Conservation (phyloP, 371 early-diverging fungal species). For the Chytridium lagenaria region DNA sequence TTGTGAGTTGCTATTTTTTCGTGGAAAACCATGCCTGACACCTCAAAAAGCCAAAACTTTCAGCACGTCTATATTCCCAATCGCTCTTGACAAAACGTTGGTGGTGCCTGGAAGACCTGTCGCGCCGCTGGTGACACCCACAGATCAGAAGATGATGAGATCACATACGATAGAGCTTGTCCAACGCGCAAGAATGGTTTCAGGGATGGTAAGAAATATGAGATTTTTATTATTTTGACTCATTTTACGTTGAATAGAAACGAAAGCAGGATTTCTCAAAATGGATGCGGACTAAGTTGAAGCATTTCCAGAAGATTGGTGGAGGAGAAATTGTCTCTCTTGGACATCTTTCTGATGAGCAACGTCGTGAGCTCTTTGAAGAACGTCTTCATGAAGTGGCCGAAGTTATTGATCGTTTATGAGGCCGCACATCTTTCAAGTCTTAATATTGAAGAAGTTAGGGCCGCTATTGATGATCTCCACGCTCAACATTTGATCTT, state of each 20-base stretch:
- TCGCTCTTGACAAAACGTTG: constrained; percentile 32
- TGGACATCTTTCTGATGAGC: constrained; percentile 53
- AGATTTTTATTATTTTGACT: not conserved
- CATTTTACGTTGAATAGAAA: constrained; percentile 31
- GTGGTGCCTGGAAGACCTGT: constrained; percentile 38
- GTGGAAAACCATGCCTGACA: not conserved
- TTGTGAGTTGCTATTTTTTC: constrained; percentile 21
- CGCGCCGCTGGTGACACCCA: constrained; percentile 48
- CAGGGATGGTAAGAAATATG: constrained; percentile 38
- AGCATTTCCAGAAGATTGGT: constrained; percentile 49
- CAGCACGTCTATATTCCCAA: constrained; percentile 35
- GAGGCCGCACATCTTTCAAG: constrained; percentile 47
- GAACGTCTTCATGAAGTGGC: constrained; percentile 46
- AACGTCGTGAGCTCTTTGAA: constrained; percentile 51
- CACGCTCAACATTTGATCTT: constrained; percentile 53
- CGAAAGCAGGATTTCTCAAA: constrained; percentile 57
- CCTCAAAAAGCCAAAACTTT: constrained; percentile 23
- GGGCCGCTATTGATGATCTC: constrained; percentile 45
- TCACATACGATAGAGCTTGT: constrained; percentile 56
- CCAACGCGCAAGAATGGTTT: constrained; percentile 46
- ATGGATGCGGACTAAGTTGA: constrained; percentile 56
- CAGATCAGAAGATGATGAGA: constrained; percentile 57
- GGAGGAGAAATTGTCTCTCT: constrained; percentile 45
- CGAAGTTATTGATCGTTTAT: constrained; percentile 43
- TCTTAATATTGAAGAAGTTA: constrained; percentile 41